Evolutionary conservation across 768 basidiomycete species (phyloP), one percentile per base, ranked within the genome.

Genomic region (Mycena albidolilacea): DNA sequence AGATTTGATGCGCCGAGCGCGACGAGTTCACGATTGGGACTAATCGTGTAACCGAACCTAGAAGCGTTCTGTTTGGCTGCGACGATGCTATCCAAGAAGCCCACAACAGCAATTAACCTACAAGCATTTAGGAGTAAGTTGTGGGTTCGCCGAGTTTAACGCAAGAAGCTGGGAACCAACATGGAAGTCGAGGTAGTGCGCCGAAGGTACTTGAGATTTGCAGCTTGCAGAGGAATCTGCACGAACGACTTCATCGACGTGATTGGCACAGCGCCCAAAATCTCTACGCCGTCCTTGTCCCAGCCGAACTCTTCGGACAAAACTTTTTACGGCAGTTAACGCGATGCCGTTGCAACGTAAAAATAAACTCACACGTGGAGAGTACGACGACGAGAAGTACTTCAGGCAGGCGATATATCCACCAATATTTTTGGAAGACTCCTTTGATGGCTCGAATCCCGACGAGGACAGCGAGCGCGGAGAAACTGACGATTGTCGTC

Each of bases 71-170:
- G 97, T 78, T 99, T 98, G 3, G 97, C 97, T 0, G 97, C 95
- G 3, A 97, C 96, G 73, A 98, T 96, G 72, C 94, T 95, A 80
- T 99, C 97, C 72, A 99, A 85, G 80, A 97, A 98, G 1, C 98
- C 98, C 23, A 96, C 88, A 52, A 97, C 87, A 0, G 94, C 90
- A 62, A 95, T 92, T 64, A 96, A 80, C 41, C 93, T 95, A 75
- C 21, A 6, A 9, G 46, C 37, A 41, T 23, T 61, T 41, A 43
- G 23, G 38, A 58, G 57, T 52, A 21, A 64, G 50, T 30, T 30
- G 30, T 30, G n/a, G 61, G 43, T 41, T 60, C n/a, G 38, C 30
- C 30, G 30, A 38, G 57, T 37, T 17, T 7, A 41, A 59, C 9
- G 58, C 12, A 43, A 59, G 57, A 59, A 38, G 57, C 35, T 8